phyloP scores from a whole-genome alignment of 306 rosid species.

The Pachyrhizus erosus region DNA sequence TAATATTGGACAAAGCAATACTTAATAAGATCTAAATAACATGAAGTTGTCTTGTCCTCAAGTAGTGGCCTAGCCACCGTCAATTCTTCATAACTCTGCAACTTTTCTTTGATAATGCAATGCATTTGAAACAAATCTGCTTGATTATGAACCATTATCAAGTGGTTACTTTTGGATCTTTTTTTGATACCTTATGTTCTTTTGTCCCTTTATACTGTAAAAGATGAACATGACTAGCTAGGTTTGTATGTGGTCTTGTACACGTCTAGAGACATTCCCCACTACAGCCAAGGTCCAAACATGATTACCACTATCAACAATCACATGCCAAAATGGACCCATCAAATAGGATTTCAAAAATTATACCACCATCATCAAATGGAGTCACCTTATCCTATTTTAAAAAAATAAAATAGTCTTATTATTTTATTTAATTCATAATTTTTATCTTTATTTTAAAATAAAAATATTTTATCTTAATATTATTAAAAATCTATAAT shows the following conservation, averaged over 20 bases:
- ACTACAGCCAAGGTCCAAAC: background rate
- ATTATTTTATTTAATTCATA: too few species aligned
- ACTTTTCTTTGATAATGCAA: background rate
- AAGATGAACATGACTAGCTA: background rate
- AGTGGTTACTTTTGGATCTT: constrained; percentile 17
- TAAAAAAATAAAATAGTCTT: too few species aligned
- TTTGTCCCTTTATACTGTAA: background rate
- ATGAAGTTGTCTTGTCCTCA: background rate
- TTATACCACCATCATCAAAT: too few species aligned
- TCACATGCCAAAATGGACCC: background rate
- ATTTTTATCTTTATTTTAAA: too few species aligned
- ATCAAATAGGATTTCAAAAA: background rate
- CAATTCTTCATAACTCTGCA: background rate
- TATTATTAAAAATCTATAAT: too few species aligned
- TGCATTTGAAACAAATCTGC: background rate
- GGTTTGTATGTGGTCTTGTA: constrained; percentile 46
- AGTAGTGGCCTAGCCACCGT: constrained; percentile 18
- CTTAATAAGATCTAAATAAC: background rate
- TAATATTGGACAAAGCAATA: background rate
- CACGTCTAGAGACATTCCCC: constrained; percentile 47
- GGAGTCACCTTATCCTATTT: too few species aligned
- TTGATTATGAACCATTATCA: background rate
- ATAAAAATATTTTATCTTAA: too few species aligned
- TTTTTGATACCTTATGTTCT: background rate
- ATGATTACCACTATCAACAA: background rate